Conservation (phyloP, 192 early-diverging fungal species). For the Funneliformis geosporum region DNA sequence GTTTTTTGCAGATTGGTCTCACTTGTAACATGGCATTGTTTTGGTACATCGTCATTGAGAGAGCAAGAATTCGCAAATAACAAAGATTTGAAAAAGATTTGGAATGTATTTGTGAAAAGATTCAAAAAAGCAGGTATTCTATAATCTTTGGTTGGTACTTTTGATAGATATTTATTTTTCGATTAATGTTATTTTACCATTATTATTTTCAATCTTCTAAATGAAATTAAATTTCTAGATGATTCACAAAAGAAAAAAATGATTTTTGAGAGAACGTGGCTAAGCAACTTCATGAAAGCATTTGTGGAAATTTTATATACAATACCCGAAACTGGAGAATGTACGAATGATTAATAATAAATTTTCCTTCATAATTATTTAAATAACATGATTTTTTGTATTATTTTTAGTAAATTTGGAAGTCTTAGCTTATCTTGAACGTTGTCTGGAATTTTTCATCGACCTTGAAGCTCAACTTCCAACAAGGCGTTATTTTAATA, state of each 20-base stretch:
- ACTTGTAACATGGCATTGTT: slow-evolving; percentile 73
- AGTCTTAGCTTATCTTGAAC: slow-evolving; percentile 61
- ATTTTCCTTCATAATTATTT: not conserved
- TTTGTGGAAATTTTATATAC: slow-evolving; percentile 63
- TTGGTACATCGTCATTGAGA: slow-evolving; percentile 50
- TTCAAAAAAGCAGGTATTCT: slow-evolving; percentile 35
- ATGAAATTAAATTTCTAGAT: not conserved
- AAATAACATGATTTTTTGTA: not conserved
- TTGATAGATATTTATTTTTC: not conserved
- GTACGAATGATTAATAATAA: slow-evolving; percentile 29
- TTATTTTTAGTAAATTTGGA: slow-evolving; percentile 41
- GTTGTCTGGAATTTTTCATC: slow-evolving; percentile 84
- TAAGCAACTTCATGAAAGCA: slow-evolving; percentile 65
- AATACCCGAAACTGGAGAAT: slow-evolving; percentile 51
- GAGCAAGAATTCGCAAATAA: slow-evolving; percentile 63
- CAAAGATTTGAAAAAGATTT: slow-evolving; percentile 66
- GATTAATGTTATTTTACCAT: not conserved
- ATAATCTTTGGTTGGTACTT: slow-evolving; percentile 13
- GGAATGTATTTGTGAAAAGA: slow-evolving; percentile 63
- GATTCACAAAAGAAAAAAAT: slow-evolving; percentile 50
- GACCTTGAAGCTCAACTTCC: slow-evolving; percentile 87
- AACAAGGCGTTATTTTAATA: slow-evolving; percentile 86
- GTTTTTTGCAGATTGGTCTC: slow-evolving; percentile 59
- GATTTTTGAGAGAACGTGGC: slow-evolving; percentile 60
- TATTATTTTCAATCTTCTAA: not conserved